Evolutionary conservation across 1,284 basidiomycete species (phyloP).

Genomic region (Cystobasidium pallidum): DNA sequence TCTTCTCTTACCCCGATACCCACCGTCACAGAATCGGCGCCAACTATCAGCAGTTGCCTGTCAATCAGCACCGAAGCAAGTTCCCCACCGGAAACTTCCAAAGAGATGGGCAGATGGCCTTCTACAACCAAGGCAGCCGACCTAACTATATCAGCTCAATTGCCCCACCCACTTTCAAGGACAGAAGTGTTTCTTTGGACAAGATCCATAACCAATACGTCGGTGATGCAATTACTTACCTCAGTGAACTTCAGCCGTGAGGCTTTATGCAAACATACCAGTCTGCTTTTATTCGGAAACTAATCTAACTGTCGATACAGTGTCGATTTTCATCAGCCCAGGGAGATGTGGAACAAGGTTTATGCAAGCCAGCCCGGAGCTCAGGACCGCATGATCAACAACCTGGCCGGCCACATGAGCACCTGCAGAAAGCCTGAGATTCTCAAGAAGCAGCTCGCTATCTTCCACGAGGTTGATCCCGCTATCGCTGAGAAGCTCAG

Average conservation of each 20-base stretch:
- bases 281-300: neutral
- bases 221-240: constrained; percentile 71
- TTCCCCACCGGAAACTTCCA: constrained; percentile 76
- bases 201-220: constrained; percentile 73
- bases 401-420: constrained; percentile 74
- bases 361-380: constrained; percentile 67
- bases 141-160: constrained; percentile 86
- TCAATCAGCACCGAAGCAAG: constrained; percentile 75
- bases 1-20: constrained; percentile 95
- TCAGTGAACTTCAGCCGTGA: constrained; percentile 72
- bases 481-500: constrained; percentile 73
- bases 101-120: constrained; percentile 63
- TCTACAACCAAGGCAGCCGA: constrained; percentile 75
- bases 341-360: constrained; percentile 75
- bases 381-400: constrained; percentile 71
- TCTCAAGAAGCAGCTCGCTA: constrained; percentile 68
- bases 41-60: constrained; percentile 87
- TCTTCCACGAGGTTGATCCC: constrained; percentile 77
- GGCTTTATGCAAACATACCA: neutral
- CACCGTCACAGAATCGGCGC: constrained; percentile 73
- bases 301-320: neutral
- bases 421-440: constrained; percentile 68
- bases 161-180: constrained; percentile 65
- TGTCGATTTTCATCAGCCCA: constrained; percentile 89
- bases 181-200: constrained; percentile 57